Percentiles rank a stretch among this genome's conserved stretches.
phyloP scores from a whole-genome alignment of 345 rosid genomes.

The Kernera saxatilis region DNA sequence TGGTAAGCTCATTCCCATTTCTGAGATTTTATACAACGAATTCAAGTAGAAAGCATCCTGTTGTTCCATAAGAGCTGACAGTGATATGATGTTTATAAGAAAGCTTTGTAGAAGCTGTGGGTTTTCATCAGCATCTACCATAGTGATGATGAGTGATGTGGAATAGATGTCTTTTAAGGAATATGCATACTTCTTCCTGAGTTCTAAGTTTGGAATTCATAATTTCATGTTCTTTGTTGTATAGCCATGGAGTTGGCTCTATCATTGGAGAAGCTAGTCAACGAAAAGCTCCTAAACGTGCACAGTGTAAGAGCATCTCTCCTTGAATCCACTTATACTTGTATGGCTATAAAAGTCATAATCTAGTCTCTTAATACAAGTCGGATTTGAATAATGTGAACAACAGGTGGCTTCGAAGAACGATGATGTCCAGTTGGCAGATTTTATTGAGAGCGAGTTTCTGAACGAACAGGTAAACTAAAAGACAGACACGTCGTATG shows the following conservation, averaged over 20 bases:
- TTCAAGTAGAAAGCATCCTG: not conserved
- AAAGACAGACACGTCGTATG: conserved; percentile 16
- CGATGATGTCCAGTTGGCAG: conserved; percentile 70
- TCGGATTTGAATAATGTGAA: conserved; percentile 15
- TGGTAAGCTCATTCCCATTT: conserved; percentile 40
- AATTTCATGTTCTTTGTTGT: conserved; percentile 1
- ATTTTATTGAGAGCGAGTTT: conserved; percentile 64
- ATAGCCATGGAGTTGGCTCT: conserved; percentile 90
- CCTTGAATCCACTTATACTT: not conserved
- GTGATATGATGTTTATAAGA: too few species aligned
- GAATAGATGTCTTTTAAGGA: not conserved
- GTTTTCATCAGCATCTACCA: not conserved
- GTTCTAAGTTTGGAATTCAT: not conserved
- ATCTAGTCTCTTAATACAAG: not conserved
- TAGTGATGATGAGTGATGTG: not conserved
- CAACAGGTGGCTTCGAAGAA: conserved; percentile 63
- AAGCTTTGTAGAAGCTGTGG: not conserved
- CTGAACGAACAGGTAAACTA: conserved; percentile 65
- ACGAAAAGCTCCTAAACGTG: conserved; percentile 69
- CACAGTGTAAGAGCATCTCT: conserved; percentile 49
- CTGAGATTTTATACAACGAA: not conserved
- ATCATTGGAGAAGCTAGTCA: conserved; percentile 82
- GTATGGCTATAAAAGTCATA: too few species aligned
- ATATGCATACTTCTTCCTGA: not conserved
- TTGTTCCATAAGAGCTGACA: not conserved